A percentile compares a stretch with the other conserved stretches of the same genome.
phyloP scores from a whole-genome alignment of 2,329 filamentous ascomycete genomes.

The Tolypocladium ophioglossoides region DNA sequence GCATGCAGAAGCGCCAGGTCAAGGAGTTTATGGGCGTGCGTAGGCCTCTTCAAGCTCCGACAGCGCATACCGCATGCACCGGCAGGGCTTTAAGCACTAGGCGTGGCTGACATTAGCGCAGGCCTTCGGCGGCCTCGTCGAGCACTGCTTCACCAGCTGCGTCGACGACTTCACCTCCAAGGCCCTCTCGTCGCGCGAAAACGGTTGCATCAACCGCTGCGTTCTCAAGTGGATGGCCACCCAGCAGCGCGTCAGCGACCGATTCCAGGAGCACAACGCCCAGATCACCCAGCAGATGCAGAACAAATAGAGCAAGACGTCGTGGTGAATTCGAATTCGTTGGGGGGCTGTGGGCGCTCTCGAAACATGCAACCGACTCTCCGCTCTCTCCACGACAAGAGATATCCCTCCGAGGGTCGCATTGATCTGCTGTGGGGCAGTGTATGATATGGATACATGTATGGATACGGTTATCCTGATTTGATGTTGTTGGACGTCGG shows the following conservation, averaged over 20 bases:
- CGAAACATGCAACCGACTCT: background rate
- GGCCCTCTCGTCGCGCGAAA: constrained; percentile 77
- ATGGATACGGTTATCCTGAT: background rate
- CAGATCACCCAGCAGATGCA: constrained; percentile 45
- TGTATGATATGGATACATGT: constrained; percentile 5
- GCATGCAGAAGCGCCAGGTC: constrained; percentile 97
- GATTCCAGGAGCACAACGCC: constrained; percentile 67
- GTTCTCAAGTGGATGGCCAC: constrained; percentile 94
- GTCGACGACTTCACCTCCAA: constrained; percentile 99
- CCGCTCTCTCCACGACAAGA: background rate
- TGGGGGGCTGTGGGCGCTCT: background rate
- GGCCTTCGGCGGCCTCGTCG: constrained; percentile 40
- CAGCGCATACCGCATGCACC: background rate
- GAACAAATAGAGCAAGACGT: constrained; percentile 21
- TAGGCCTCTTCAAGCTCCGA: constrained; percentile 11
- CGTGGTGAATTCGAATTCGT: background rate
- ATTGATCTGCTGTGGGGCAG: background rate
- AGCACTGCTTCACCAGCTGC: constrained; percentile 93
- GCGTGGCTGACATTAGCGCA: constrained; percentile 5
- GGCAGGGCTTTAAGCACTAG: background rate
- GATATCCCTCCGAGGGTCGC: background rate
- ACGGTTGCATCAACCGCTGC: constrained; percentile 85
- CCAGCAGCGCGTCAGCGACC: constrained; percentile 79
- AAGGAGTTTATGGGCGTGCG: constrained; percentile 97
- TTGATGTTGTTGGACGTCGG: background rate